Conservation (phyloP, 768 basidiomycete species). For the Leucogyrophana mollusca region DNA sequence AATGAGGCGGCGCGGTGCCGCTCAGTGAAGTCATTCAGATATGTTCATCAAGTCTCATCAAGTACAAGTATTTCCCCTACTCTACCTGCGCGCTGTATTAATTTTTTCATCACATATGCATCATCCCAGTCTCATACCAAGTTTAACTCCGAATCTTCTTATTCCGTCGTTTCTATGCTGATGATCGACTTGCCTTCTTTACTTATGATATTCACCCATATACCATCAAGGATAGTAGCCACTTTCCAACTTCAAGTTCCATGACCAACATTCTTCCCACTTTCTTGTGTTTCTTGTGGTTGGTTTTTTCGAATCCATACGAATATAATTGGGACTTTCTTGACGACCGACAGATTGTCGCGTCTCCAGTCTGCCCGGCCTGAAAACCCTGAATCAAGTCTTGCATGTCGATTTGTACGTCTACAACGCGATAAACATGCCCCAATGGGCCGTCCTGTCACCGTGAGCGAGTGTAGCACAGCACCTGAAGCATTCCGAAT, state of each 20-base stretch:
- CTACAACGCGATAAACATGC: no score
- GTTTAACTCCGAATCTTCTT: not conserved
- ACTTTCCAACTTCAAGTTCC: not conserved
- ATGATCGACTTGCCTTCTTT: conserved; percentile 3
- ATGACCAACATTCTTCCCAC: not conserved
- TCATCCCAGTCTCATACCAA: not conserved
- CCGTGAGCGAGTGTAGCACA: no score
- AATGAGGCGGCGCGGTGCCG: not conserved
- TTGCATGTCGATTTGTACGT: no score
- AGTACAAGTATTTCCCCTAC: not conserved
- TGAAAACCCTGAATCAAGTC: no score
- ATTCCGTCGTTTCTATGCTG: conserved; percentile 4
- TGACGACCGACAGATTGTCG: no score
- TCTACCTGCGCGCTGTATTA: not conserved
- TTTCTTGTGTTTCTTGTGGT: not conserved
- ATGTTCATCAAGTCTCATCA: not conserved
- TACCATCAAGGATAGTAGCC: not conserved
- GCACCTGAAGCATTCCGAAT: no score
- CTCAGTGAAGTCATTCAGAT: not conserved
- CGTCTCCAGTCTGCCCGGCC: no score
- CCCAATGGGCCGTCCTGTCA: no score
- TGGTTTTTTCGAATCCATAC: not conserved
- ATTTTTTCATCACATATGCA: not conserved
- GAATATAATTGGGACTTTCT: no score
- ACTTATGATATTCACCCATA: conserved; percentile 5